A percentile compares a stretch with the other conserved stretches of the same genome.
These are phyloP conservation scores for Russula sp. DNA, from an alignment of 768 basidiomycete species.

Conservation along the genomic window DNA sequence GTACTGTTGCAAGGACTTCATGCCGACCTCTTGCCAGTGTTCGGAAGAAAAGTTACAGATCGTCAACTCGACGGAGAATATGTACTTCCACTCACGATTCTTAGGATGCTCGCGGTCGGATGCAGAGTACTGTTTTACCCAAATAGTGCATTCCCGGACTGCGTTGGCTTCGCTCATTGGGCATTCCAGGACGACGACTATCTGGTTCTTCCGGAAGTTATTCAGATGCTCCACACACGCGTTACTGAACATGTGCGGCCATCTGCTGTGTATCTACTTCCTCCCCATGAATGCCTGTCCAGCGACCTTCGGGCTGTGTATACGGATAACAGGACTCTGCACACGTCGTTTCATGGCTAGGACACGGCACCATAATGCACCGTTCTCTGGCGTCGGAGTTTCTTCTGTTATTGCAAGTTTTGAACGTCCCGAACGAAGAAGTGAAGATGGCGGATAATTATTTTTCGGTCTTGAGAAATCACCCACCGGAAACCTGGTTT, in stretches of 20 bases:
- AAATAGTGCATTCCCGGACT: conserved; percentile 34
- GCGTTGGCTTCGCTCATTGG: background rate
- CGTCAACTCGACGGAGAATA: conserved; percentile 50
- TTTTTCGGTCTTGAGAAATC: conserved; percentile 53
- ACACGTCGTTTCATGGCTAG: conserved; percentile 63
- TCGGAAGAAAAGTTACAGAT: conserved; percentile 42
- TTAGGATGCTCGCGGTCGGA: conserved; percentile 47
- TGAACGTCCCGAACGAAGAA: conserved; percentile 45
- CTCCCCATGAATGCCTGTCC: conserved; percentile 55
- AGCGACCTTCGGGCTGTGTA: conserved; percentile 43
- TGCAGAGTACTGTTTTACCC: conserved; percentile 57
- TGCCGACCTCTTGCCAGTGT: conserved; percentile 37
- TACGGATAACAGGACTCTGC: conserved; percentile 33
- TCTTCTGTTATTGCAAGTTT: conserved; percentile 39
- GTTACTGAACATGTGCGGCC: conserved; percentile 28
- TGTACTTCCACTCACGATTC: conserved; percentile 59
- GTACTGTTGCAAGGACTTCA: conserved; percentile 26
- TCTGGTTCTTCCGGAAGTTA: conserved; percentile 51
- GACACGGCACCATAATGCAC: conserved; percentile 53
- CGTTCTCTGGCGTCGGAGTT: conserved; percentile 42
- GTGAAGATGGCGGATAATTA: conserved; percentile 68
- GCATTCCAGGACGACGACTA: conserved; percentile 60
- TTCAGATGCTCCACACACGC: conserved; percentile 43
- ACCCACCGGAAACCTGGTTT: conserved; percentile 55
- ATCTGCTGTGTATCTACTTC: conserved; percentile 46